phyloP scores from a whole-genome alignment of 1,284 basidiomycete genomes.

The Trichosporon inkin region DNA sequence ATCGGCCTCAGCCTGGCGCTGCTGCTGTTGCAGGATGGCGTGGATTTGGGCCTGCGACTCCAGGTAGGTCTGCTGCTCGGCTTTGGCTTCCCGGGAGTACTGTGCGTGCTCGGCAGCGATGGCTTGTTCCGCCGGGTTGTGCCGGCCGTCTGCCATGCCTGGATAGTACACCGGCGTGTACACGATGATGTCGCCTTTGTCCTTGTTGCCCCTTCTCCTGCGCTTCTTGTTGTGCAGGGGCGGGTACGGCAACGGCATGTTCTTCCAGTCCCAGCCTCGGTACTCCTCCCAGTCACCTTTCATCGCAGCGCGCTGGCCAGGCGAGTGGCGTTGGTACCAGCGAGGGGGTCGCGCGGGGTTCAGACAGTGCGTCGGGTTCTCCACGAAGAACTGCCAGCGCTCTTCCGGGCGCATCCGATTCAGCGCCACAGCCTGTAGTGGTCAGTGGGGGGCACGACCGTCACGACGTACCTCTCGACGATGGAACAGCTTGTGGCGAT shows the following conservation, averaged over 20 bases:
- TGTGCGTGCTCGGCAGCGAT: background rate
- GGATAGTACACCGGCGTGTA: constrained; percentile 3
- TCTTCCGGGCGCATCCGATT: constrained; percentile 36
- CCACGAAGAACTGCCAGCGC: constrained; percentile 35
- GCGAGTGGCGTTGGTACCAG: background rate
- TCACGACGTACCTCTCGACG: background rate
- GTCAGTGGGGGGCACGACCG: background rate
- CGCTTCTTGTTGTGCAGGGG: background rate
- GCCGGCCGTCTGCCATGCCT: background rate
- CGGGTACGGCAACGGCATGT: constrained; percentile 1
- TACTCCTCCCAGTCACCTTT: constrained; percentile 4
- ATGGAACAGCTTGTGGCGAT: background rate
- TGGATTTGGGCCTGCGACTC: background rate
- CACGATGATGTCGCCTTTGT: background rate
- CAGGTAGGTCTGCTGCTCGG: background rate
- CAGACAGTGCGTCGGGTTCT: constrained; percentile 38
- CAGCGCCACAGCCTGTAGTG: constrained; percentile 35
- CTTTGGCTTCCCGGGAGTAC: background rate
- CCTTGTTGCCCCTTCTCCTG: background rate
- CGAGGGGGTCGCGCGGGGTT: constrained; percentile 24
- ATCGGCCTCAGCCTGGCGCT: background rate
- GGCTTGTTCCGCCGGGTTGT: background rate
- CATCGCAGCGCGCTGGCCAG: background rate
- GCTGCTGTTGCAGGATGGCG: background rate
- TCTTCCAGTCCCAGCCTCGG: constrained; percentile 7